Evolutionary conservation across 2,329 filamentous ascomycete species (phyloP), one percentile per base, ranked within the genome.

Genomic region (Talaromyces marneffei): DNA sequence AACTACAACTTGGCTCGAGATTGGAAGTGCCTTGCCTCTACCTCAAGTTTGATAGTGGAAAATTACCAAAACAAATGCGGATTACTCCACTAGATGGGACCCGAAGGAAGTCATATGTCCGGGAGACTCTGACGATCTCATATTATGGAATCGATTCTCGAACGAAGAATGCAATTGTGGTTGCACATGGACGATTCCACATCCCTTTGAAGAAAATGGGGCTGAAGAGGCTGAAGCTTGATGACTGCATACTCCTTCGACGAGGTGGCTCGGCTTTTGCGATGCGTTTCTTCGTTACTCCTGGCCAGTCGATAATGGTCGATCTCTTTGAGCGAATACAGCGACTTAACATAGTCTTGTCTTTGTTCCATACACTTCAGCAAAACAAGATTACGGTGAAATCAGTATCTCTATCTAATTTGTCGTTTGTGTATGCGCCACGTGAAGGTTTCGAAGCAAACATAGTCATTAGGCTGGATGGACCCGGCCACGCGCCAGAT

Each of bases 101-200:
- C 16, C 67, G 66, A 23, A 70, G 61, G 39, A 70, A 68, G 57
- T 63, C 67, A 33, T 67, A 71, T 35, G 62, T 77, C 7, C 71
- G 69, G 53, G 68, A 74, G 35, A 75, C 73, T 7, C 59, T 78
- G 61, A 69, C 71, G 25, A 67, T 78, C 35, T 68, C 70, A 16
- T 78, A 75, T 61, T 67, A 73, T 58, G 75, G 76, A 40, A 67
- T 77, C 25, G 73, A 78, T 61, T 66, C 63, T 44, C 66, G 65
- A 35, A 70, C 66, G 20, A 68, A 72, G n/a, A 65, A 63, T 53
- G 72, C 69, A 35, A 71, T 73, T 23, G 63, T 77, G 10, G 67
- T 77, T 52, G 75, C 72, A 5, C 69, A 75, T 59, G 75, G 76
- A 37, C 70, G 65, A 46, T 65, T 78, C 27, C 64, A 61, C 53